A percentile compares a stretch with the other conserved stretches of the same genome.
Evolutionary conservation across 1,284 basidiomycete genomes (phyloP).

Genomic region (Xerocomus minutiporus): DNA sequence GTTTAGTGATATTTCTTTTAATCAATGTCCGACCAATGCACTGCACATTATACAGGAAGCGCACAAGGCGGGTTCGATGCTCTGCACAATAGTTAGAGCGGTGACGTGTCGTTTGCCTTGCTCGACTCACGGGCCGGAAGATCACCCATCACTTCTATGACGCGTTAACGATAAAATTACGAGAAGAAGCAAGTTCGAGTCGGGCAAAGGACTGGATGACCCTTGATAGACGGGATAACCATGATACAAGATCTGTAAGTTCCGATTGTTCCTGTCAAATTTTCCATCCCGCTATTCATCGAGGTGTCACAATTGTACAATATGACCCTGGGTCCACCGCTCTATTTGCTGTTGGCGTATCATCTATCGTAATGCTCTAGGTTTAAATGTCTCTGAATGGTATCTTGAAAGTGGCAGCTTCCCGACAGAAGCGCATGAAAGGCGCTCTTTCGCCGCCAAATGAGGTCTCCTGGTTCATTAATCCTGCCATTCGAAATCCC

Average conservation of each 20-base stretch:
- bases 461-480: neutral
- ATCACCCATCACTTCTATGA: neutral
- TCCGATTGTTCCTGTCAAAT: neutral
- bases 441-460: constrained; percentile 1
- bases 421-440: neutral
- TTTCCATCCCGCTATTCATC: neutral
- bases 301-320: neutral
- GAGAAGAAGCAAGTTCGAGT: neutral
- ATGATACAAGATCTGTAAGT: neutral
- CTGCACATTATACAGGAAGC: constrained; percentile 13
- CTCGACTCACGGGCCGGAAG: neutral
- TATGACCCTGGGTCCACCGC: neutral
- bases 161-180: neutral
- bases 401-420: neutral
- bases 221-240: neutral
- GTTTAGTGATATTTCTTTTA: neutral
- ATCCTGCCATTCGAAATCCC: neutral
- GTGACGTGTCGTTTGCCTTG: neutral
- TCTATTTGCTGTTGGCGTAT: neutral
- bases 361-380: neutral
- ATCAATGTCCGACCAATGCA: neutral
- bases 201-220: neutral
- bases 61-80: constrained; percentile 6
- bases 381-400: constrained; percentile 1
- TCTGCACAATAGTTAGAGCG: neutral